phyloP scores from a whole-genome alignment of 306 rosid species.

The Castanea mollissima region DNA sequence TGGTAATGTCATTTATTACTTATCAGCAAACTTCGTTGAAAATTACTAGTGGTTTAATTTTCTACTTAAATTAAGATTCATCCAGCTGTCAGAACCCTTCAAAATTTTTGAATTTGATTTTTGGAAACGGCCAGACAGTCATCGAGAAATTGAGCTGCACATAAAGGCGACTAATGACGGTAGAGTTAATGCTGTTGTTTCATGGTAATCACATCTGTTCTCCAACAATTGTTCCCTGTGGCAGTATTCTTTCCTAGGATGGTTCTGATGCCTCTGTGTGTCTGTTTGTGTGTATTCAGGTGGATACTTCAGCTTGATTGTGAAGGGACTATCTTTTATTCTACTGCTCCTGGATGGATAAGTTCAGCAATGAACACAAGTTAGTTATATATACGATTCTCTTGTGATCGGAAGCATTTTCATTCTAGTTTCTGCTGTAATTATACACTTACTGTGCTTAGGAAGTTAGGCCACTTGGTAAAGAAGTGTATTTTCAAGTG shows the following conservation, averaged over 20 bases:
- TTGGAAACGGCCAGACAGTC: constrained; percentile 96
- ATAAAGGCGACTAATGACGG: constrained; percentile 68
- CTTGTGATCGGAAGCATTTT: neutral
- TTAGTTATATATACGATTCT: constrained; percentile 30
- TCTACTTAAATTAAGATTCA: constrained; percentile 50
- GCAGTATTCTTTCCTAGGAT: neutral
- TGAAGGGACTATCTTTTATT: constrained; percentile 78
- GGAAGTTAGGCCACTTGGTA: neutral
- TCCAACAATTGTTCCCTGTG: neutral
- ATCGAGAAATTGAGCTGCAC: constrained; percentile 51
- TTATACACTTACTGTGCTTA: neutral
- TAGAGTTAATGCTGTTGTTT: constrained; percentile 71
- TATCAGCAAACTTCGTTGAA: constrained; percentile 16
- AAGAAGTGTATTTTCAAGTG: neutral
- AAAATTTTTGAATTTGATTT: constrained; percentile 95
- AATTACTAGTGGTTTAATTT: constrained; percentile 24
- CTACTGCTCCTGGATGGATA: constrained; percentile 91
- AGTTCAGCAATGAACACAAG: constrained; percentile 36
- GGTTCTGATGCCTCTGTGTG: neutral
- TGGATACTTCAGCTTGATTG: constrained; percentile 91
- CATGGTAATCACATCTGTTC: constrained; percentile 61
- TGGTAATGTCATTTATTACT: constrained; percentile 42
- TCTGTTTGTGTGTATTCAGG: constrained; percentile 40
- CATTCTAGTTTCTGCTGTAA: neutral
- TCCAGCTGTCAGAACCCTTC: constrained; percentile 99